Conservation (phyloP, 106 monocot species). For the Triglochin maritima region DNA sequence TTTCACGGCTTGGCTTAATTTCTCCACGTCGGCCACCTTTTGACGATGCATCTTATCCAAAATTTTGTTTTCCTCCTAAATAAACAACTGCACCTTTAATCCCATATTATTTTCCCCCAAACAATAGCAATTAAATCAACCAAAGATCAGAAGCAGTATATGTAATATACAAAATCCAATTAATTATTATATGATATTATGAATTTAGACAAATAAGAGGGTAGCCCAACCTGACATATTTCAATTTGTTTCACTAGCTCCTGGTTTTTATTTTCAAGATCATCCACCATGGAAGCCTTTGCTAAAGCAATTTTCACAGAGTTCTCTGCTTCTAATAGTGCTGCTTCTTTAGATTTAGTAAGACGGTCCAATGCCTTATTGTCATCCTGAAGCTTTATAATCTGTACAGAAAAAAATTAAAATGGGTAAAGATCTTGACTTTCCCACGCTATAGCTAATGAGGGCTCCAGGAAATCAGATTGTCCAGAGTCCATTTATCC, state of each 20-base stretch:
- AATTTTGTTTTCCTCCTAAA: slow-evolving; percentile 82
- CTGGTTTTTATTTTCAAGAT: slow-evolving; percentile 30
- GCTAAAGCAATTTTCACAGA: slow-evolving; percentile 20
- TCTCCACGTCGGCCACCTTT: slow-evolving; percentile 87
- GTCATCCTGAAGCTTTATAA: slow-evolving; percentile 27
- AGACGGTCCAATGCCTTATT: slow-evolving; percentile 31
- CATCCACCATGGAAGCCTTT: slow-evolving; percentile 26
- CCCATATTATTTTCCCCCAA: too few relatives aligned
- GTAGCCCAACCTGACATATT: slow-evolving; percentile 14
- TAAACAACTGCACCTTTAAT: too few relatives aligned
- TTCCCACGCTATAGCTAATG: too few relatives aligned
- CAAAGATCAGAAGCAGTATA: background rate
- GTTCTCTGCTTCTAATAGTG: slow-evolving; percentile 27
- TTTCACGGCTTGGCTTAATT: slow-evolving; percentile 45
- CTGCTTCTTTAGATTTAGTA: slow-evolving; percentile 36
- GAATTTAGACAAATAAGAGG: background rate
- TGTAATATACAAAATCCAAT: background rate
- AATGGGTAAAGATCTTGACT: too few relatives aligned
- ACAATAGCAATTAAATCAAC: too few relatives aligned
- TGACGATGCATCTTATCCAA: slow-evolving; percentile 79
- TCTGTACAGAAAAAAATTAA: slow-evolving; percentile 8
- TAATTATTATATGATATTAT: background rate
- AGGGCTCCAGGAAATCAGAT: too few relatives aligned
- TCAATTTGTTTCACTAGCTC: slow-evolving; percentile 28
- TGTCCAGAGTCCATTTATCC: too few relatives aligned